Evolutionary conservation across 2,329 filamentous ascomycete genomes (phyloP).

Genomic region (Aaosphaeria arxii): DNA sequence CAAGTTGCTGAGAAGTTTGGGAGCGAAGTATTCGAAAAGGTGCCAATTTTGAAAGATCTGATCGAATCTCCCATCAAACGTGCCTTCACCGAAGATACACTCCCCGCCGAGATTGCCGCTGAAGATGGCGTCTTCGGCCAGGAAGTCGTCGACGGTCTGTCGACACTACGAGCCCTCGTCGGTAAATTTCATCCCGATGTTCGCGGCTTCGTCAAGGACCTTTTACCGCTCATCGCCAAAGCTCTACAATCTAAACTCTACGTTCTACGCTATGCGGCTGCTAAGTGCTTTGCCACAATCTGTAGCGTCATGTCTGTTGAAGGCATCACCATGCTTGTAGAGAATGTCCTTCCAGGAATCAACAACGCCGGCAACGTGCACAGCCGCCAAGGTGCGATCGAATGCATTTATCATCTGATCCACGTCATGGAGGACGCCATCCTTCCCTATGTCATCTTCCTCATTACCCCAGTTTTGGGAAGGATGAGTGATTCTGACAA

Average conservation of each 20-base stretch:
- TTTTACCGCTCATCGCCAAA: slow-evolving; percentile 82
- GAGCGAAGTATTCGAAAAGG: slow-evolving; percentile 69
- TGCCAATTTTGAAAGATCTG: slow-evolving; percentile 75
- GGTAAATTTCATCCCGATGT: slow-evolving; percentile 79
- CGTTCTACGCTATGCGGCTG: slow-evolving; percentile 92
- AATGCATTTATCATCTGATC: slow-evolving; percentile 94
- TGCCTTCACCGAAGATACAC: slow-evolving; percentile 65
- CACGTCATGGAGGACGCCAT: slow-evolving; percentile 97
- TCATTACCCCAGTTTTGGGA: slow-evolving; percentile 93
- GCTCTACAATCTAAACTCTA: slow-evolving; percentile 85
- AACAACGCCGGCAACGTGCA: slow-evolving; percentile 86
- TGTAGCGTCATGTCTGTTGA: slow-evolving; percentile 95
- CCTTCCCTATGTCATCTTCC: slow-evolving; percentile 95
- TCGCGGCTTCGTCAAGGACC: slow-evolving; percentile 74
- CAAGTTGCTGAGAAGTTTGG: slow-evolving; percentile 81
- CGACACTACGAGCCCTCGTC: slow-evolving; percentile 85
- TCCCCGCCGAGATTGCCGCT: slow-evolving; percentile 72
- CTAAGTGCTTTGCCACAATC: slow-evolving; percentile 94
- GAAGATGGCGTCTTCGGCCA: slow-evolving; percentile 77
- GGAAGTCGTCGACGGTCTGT: slow-evolving; percentile 90
- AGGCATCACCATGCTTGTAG: slow-evolving; percentile 93
- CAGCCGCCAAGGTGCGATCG: slow-evolving; percentile 88
- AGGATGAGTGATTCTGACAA: slow-evolving; percentile 99
- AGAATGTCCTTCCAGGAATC: slow-evolving; percentile 88
- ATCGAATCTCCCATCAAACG: slow-evolving; percentile 78